These are phyloP conservation scores for Chaetomium tenue DNA, from an alignment of 495 filamentous ascomycete genomes.

Conservation along the genomic window DNA sequence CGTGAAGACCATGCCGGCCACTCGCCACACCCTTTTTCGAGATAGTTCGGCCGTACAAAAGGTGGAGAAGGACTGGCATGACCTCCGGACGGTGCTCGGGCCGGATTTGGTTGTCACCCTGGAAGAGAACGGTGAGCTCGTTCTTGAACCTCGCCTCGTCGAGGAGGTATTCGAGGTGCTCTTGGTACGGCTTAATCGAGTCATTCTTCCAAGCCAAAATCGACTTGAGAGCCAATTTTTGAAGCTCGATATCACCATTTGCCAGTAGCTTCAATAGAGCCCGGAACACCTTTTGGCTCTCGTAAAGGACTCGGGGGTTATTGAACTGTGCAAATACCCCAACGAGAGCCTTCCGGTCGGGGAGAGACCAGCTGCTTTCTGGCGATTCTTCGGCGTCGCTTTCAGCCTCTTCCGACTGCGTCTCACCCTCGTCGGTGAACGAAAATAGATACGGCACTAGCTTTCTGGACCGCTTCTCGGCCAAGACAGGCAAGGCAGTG, in stretches of 20 bases:
- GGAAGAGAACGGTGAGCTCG: conserved; percentile 81
- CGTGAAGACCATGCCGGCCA: conserved; percentile 59
- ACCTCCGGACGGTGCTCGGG: conserved; percentile 66
- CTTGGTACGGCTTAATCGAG: conserved; percentile 73
- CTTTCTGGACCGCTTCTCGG: conserved; percentile 79
- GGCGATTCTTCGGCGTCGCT: conserved; percentile 55
- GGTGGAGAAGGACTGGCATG: conserved; percentile 79
- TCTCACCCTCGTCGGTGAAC: conserved; percentile 61
- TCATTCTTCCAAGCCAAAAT: conserved; percentile 85
- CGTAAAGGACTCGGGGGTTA: conserved; percentile 81
- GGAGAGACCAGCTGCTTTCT: conserved; percentile 54
- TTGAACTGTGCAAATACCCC: conserved; percentile 78
- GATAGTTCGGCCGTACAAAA: conserved; percentile 87
- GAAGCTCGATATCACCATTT: conserved; percentile 86
- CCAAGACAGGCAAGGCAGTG: conserved; percentile 65
- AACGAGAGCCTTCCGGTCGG: conserved; percentile 76
- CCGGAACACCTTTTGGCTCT: conserved; percentile 69
- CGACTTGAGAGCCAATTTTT: conserved; percentile 78
- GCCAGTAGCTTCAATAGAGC: conserved; percentile 69
- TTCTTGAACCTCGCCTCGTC: conserved; percentile 92
- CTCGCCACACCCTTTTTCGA: conserved; percentile 71
- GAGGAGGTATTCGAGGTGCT: conserved; percentile 81
- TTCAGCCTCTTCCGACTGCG: conserved; percentile 40
- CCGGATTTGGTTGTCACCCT: conserved; percentile 74
- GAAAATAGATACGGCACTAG: conserved; percentile 82